Evolutionary conservation across 2,329 filamentous ascomycete species (phyloP).

Genomic region (Ophiostoma himal-ulmi): DNA sequence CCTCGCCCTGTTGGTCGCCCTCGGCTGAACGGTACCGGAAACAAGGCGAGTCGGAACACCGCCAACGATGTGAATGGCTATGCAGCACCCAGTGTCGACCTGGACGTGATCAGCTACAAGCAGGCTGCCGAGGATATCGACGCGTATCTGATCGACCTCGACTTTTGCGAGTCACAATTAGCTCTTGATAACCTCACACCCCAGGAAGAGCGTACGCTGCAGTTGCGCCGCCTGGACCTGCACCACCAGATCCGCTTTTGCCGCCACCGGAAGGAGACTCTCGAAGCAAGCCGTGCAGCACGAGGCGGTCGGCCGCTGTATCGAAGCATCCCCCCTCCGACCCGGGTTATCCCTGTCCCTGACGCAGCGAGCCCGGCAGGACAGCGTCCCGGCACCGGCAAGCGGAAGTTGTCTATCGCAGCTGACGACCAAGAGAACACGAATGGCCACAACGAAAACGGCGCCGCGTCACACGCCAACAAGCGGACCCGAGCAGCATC

Average conservation of each 20-base stretch:
- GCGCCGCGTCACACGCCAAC: neutral
- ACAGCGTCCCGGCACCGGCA: conserved; percentile 5
- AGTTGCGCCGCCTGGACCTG: conserved; percentile 40
- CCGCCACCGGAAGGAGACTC: conserved; percentile 38
- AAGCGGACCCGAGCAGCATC: conserved; percentile 22
- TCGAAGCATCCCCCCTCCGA: conserved; percentile 1
- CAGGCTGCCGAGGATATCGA: conserved; percentile 41
- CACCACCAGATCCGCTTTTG: conserved; percentile 41
- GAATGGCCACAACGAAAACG: neutral
- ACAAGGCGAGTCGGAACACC: neutral
- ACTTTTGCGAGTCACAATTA: conserved; percentile 39
- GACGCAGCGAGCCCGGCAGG: neutral
- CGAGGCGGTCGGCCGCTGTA: conserved; percentile 21
- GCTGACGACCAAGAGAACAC: neutral
- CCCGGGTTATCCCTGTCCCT: neutral
- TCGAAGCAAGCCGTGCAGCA: conserved; percentile 27
- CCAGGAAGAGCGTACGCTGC: conserved; percentile 38
- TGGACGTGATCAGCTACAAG: conserved; percentile 32
- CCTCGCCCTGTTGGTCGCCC: conserved; percentile 11
- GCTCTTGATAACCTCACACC: conserved; percentile 35
- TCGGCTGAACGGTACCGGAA: conserved; percentile 6
- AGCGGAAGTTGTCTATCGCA: neutral
- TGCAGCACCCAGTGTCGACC: conserved; percentile 23
- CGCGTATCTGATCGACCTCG: conserved; percentile 40
- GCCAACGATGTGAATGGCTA: conserved; percentile 13